Percentiles rank a stretch among this genome's conserved stretches.
phyloP scores from a whole-genome alignment of 2,329 filamentous ascomycete genomes.

The Hymenotorrendiella dingleyae region DNA sequence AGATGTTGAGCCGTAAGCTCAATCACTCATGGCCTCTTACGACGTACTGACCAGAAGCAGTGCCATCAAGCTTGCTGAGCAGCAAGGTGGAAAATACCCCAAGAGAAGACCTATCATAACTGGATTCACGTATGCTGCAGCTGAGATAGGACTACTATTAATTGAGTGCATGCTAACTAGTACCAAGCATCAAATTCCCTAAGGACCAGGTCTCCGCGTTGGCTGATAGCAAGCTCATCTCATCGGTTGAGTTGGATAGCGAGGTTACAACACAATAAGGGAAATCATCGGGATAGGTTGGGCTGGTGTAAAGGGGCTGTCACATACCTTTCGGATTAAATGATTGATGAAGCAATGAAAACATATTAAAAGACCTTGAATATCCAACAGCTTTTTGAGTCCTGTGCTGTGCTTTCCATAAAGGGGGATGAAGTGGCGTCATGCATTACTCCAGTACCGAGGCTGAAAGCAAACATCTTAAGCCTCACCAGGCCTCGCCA shows the following conservation, averaged over 20 bases:
- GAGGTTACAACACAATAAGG: constrained; percentile 70
- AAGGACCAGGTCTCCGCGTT: constrained; percentile 62
- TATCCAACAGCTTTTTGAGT: no score
- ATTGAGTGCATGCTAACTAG: constrained; percentile 43
- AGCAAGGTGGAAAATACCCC: constrained; percentile 76
- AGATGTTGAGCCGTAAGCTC: constrained; percentile 12
- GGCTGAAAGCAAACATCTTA: background rate
- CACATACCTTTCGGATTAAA: no score
- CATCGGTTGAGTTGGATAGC: constrained; percentile 67
- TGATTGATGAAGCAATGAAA: no score
- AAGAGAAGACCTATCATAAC: constrained; percentile 86
- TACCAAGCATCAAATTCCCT: constrained; percentile 63
- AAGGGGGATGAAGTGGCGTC: background rate
- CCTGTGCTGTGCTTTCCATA: no score
- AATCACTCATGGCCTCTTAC: no score
- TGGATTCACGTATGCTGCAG: constrained; percentile 75
- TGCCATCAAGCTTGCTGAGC: constrained; percentile 67
- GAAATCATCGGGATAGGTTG: no score
- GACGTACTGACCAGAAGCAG: constrained; percentile 35
- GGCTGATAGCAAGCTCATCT: constrained; percentile 62
- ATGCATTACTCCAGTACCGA: background rate
- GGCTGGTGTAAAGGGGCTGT: no score
- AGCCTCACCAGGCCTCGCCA: background rate
- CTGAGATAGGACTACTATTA: no score
- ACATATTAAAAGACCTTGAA: no score